Evolutionary conservation across 1,284 basidiomycete genomes (phyloP), one percentile per base, ranked within the genome.

Genomic region (Cystobasidium slooffiae): DNA sequence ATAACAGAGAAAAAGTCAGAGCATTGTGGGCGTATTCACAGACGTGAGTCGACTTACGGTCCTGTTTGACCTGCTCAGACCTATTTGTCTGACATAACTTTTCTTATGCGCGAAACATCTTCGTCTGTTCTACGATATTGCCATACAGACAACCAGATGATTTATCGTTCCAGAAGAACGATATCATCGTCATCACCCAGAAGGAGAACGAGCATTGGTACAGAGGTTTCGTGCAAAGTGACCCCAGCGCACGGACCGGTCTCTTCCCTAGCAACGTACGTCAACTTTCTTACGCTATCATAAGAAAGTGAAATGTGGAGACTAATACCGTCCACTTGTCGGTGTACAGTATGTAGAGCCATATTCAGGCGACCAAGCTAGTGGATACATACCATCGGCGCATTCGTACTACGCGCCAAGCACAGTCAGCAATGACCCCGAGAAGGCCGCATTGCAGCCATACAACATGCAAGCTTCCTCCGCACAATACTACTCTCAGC

Each of bases 201-300:
- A 63, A 64, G 49, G 69, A 72, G n/a, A 72, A 72, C 18, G 69
- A 72, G 16, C 58, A 72, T 22, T 72, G 69, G 69, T 72, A 43
- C 20, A 20, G 69, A 63, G 69, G 69, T n/a, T 63, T 24, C 37
- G 69, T 72, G 18, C 39, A 51, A 22, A 47, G 37, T 5, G 69
- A 72, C 20, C 61, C 69, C 4, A 52, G 46, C 4, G 14, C n/a
- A 14, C 69, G 69, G 10, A 46, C 39, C 12, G 69, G 69, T 49
- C 69, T 72, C 31, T 72, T 72, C 59, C 69, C 69, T 9, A 63
- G 59, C 39, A 72, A 72, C 39, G 69, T 72, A 49, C 10, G 53
- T 56, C 41, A 44, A 12, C n/a, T 64, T 20, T 12, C 22, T 12
- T 20, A 37, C 16, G 16, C 9, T 31, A 18, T 39, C 59, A 3